These are phyloP conservation scores for Apiotrichum gamsii DNA, from an alignment of 1,284 basidiomycete genomes.

Conservation along the genomic window DNA sequence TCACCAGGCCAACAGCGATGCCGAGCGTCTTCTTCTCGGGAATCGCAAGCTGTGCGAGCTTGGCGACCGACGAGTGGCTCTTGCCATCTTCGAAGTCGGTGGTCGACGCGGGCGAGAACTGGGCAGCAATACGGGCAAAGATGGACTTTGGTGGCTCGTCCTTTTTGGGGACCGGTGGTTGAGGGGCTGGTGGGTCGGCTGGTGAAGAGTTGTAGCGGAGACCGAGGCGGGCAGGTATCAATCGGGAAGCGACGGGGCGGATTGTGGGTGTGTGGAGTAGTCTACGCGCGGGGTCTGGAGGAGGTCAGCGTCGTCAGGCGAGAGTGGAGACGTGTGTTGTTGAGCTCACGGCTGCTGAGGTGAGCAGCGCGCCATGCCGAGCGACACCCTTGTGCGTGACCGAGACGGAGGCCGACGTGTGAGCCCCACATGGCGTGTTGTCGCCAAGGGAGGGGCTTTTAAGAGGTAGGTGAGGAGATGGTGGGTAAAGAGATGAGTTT, in stretches of 20 bases:
- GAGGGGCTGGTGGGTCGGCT: neutral
- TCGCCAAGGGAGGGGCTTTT: too few relatives aligned
- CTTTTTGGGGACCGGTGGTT: neutral
- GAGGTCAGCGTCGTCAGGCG: neutral
- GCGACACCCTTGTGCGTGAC: neutral
- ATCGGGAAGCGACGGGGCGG: neutral
- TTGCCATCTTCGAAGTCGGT: slow-evolving; percentile 2
- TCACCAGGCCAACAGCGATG: slow-evolving; percentile 59
- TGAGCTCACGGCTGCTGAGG: neutral
- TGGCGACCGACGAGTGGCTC: slow-evolving; percentile 51
- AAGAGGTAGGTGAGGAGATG: too few relatives aligned
- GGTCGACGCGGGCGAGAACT: slow-evolving; percentile 2
- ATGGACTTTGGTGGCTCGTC: neutral
- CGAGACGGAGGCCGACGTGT: slow-evolving; percentile 9
- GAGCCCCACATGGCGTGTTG: neutral
- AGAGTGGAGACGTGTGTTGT: neutral
- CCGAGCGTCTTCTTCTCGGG: slow-evolving; percentile 69
- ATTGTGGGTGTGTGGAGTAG: neutral
- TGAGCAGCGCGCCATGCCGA: too few relatives aligned
- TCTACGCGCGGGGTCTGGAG: neutral
- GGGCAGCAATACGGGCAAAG: neutral
- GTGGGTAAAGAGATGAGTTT: too few relatives aligned
- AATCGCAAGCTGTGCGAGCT: slow-evolving; percentile 67
- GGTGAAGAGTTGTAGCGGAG: slow-evolving; percentile 7
- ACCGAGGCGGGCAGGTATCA: neutral